Percentiles rank a stretch among this genome's conserved stretches.
Conservation (phyloP, 2,329 filamentous ascomycete genomes). For the Ophiocordyceps camponoti-floridani region DNA sequence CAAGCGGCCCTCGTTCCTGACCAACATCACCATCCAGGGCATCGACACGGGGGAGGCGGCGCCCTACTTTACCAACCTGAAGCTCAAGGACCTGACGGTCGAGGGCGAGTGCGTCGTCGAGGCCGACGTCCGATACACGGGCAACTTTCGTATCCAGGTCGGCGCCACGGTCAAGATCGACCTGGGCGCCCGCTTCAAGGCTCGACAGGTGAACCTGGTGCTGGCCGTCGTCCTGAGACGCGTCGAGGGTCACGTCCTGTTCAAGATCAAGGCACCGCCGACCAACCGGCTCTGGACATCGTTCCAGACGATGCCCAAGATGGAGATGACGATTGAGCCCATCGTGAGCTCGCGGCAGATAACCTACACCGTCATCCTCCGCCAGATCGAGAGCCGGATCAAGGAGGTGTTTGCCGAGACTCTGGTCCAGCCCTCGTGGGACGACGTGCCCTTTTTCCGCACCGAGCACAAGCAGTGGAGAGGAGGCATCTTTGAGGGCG, state of each 20-base stretch:
- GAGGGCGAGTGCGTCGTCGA: constrained; percentile 82
- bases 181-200: constrained; percentile 72
- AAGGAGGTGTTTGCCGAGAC: constrained; percentile 89
- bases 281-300: constrained; percentile 94
- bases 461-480: constrained; percentile 63
- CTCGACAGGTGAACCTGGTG: constrained; percentile 74
- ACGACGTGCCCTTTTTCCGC: constrained; percentile 80
- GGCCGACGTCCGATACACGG: constrained; percentile 73
- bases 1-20: constrained; percentile 80
- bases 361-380: constrained; percentile 79
- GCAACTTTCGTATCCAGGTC: constrained; percentile 77
- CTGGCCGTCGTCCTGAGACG: constrained; percentile 73
- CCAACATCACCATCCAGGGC: constrained; percentile 61
- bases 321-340: constrained; percentile 87
- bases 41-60: constrained; percentile 78
- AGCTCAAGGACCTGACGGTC: constrained; percentile 73
- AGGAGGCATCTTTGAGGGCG: constrained; percentile 62
- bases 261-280: constrained; percentile 85
- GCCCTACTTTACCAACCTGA: constrained; percentile 76
- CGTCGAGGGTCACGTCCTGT: constrained; percentile 66
- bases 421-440: constrained; percentile 85
- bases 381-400: constrained; percentile 88
- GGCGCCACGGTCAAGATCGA: constrained; percentile 88
- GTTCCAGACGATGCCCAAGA: constrained; percentile 83
- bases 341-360: constrained; percentile 92